Percentiles rank a stretch among this genome's conserved stretches.
Evolutionary conservation across 352 stramenopile species (phyloP).

Genomic region (Phytophthora foliorum): DNA sequence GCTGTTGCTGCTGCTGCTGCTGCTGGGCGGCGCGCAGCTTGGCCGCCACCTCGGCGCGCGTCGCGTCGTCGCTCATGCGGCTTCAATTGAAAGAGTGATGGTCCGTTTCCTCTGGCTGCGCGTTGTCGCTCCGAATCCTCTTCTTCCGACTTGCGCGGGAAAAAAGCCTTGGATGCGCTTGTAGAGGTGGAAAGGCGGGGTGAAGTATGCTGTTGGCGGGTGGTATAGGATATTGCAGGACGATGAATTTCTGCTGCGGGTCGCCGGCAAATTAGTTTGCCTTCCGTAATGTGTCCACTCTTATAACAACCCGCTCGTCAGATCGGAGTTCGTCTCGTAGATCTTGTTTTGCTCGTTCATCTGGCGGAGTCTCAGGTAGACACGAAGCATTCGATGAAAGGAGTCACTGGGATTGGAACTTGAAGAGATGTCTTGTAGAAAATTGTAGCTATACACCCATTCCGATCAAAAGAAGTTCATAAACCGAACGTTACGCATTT

Average conservation of each 20-base stretch:
- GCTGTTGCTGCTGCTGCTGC: conserved; percentile 5
- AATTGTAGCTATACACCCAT: too few relatives aligned
- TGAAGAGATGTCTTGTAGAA: too few relatives aligned
- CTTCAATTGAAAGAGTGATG: conserved; percentile 38
- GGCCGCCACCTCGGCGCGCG: conserved; percentile 46
- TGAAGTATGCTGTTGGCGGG: background rate
- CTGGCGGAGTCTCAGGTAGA: too few relatives aligned
- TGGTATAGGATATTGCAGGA: background rate
- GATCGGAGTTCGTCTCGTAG: too few relatives aligned
- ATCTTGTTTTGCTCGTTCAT: too few relatives aligned
- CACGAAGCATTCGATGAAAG: too few relatives aligned
- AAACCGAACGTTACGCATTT: too few relatives aligned
- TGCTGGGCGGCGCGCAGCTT: conserved; percentile 50
- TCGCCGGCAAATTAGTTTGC: too few relatives aligned
- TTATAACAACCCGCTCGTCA: too few relatives aligned
- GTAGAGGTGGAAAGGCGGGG: background rate
- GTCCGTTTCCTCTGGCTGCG: conserved; percentile 21
- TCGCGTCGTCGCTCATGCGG: conserved; percentile 42
- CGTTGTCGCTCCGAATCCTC: conserved; percentile 14
- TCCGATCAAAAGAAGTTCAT: too few relatives aligned
- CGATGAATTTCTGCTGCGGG: background rate
- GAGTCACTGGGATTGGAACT: too few relatives aligned
- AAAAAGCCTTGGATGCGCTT: conserved; percentile 6
- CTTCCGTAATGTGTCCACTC: too few relatives aligned
- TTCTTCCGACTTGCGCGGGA: conserved; percentile 9